These are phyloP conservation scores for Odonthalia washingtoniensis DNA, from an alignment of 31 red algal species.

Conservation along the genomic window DNA sequence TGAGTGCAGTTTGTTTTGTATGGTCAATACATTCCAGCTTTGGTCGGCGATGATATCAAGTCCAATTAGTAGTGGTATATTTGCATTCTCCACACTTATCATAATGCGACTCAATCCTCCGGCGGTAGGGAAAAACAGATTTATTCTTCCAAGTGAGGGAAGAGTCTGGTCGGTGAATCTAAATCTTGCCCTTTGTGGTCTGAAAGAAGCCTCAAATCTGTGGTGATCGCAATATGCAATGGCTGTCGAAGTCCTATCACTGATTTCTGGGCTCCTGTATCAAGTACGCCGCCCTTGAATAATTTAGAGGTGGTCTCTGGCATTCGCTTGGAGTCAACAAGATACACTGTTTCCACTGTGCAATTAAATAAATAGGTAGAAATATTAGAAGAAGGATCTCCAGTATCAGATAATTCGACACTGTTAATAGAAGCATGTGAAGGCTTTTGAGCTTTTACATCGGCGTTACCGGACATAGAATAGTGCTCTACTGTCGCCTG, in stretches of 20 bases:
- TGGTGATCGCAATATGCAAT: neutral
- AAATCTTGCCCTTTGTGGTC: neutral
- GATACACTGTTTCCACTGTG: neutral
- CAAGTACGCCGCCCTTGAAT: neutral
- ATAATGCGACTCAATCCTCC: neutral
- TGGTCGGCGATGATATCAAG: constrained; percentile 38
- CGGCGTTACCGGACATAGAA: neutral
- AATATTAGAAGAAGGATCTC: neutral
- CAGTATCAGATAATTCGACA: neutral
- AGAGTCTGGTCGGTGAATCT: neutral
- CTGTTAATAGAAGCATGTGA: neutral
- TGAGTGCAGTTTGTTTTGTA: constrained; percentile 5
- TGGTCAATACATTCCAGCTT: neutral
- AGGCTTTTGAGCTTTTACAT: neutral
- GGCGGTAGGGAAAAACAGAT: neutral
- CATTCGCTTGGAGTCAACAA: no score
- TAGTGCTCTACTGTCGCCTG: neutral
- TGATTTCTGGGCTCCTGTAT: constrained; percentile 10
- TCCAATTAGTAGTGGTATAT: constrained; percentile 43
- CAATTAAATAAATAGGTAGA: neutral
- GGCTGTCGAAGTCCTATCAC: neutral
- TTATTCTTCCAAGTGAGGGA: neutral
- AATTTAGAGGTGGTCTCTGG: no score
- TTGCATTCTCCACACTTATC: constrained; percentile 20
- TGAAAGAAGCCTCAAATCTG: neutral